phyloP scores from a whole-genome alignment of 306 rosid species.

The Clitoria ternatea region DNA sequence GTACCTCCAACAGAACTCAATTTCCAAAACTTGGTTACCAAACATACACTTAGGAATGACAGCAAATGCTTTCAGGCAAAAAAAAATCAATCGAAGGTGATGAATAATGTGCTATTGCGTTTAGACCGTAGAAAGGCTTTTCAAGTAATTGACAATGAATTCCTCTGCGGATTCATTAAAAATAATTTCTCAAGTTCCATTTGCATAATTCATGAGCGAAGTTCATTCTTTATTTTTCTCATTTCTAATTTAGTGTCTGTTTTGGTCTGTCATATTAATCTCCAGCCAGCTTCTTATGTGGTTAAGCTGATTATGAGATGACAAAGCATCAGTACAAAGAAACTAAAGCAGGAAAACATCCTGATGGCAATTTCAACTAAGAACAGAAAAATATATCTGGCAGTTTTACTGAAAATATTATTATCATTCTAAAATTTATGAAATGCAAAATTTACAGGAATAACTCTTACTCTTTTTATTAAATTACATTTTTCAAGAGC shows the following conservation, averaged over 20 bases:
- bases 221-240: neutral
- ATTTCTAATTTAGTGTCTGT: neutral
- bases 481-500: too few relatives aligned
- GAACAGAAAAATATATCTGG: neutral
- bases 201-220: neutral
- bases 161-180: neutral
- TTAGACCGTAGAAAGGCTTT: neutral
- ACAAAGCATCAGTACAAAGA: neutral
- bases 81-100: neutral
- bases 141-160: neutral
- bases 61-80: neutral
- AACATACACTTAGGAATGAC: neutral
- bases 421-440: neutral
- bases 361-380: neutral
- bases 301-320: neutral
- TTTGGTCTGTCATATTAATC: neutral
- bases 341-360: neutral
- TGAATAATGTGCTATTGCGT: neutral
- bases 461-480: too few relatives aligned
- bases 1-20: too few relatives aligned
- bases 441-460: conserved; percentile 4
- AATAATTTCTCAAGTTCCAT: neutral
- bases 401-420: neutral
- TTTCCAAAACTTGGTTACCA: too few relatives aligned
- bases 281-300: neutral